phyloP scores from a whole-genome alignment of 306 rosid species.

The Mucuna pruriens region DNA sequence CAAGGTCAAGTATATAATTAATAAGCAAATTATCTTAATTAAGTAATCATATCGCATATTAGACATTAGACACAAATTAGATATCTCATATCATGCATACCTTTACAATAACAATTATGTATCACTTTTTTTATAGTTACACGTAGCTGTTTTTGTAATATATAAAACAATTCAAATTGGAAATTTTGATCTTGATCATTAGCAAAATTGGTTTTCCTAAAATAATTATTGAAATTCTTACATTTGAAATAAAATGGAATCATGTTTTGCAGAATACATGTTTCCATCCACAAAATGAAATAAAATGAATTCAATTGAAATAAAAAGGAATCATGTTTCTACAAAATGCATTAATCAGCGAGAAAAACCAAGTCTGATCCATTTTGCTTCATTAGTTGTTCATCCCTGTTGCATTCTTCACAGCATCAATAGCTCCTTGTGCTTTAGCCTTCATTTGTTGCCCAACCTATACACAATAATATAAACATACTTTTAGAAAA shows the following conservation, averaged over 20 bases:
- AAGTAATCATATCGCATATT: too few species aligned
- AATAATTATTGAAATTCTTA: background rate
- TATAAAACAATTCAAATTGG: background rate
- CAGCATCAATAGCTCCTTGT: constrained; percentile 60
- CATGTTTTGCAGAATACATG: background rate
- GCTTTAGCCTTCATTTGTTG: constrained; percentile 54
- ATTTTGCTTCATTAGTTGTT: constrained; percentile 50
- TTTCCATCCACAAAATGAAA: too few species aligned
- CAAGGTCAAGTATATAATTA: too few species aligned
- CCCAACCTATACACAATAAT: constrained; percentile 47
- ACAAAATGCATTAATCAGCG: background rate
- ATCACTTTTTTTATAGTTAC: background rate
- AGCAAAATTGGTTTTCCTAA: background rate
- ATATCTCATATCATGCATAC: too few species aligned
- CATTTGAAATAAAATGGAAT: background rate
- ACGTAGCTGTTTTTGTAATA: background rate
- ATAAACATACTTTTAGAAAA: background rate
- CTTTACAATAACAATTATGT: background rate
- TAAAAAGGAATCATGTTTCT: background rate
- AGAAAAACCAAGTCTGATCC: background rate
- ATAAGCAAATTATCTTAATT: too few species aligned
- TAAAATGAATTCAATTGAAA: background rate
- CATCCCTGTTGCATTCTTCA: constrained; percentile 74
- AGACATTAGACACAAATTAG: too few species aligned
- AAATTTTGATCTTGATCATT: background rate